These are phyloP conservation scores for Spencermartinsiella ligniputridi DNA, from an alignment of 1,139 yeast species.

Conservation along the genomic window DNA sequence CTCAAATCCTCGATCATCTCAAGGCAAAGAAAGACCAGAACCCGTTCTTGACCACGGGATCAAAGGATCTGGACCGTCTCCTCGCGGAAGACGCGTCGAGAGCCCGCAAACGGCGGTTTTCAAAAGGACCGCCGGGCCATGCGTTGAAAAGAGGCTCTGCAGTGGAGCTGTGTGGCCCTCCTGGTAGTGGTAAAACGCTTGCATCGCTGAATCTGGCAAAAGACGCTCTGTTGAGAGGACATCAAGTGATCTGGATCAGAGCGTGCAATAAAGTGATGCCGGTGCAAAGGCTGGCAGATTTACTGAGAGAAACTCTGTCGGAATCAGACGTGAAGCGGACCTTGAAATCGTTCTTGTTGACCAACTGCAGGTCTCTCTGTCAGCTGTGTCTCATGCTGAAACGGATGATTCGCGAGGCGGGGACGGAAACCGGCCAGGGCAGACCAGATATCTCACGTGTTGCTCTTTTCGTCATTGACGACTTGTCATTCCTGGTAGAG, in stretches of 20 bases:
- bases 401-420: background rate
- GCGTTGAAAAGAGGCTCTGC: conserved; percentile 16
- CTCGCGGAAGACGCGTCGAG: background rate
- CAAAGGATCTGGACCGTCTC: background rate
- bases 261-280: background rate
- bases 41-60: background rate
- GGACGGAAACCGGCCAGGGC: background rate
- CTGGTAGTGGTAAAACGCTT: conserved; percentile 86
- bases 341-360: background rate
- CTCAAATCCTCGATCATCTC: background rate
- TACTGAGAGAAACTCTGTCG: background rate
- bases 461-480: background rate
- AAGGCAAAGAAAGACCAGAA: background rate
- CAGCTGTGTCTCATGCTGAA: background rate
- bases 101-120: background rate
- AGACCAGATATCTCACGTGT: background rate
- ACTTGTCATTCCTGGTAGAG: background rate
- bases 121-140: background rate
- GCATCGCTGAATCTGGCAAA: conserved; percentile 81
- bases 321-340: background rate
- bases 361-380: background rate
- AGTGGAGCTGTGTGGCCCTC: conserved; percentile 54
- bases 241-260: conserved; percentile 19
- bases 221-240: conserved; percentile 35
- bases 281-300: background rate